Conservation (phyloP, 129 eudicot genomes). For the Calendula officinalis region DNA sequence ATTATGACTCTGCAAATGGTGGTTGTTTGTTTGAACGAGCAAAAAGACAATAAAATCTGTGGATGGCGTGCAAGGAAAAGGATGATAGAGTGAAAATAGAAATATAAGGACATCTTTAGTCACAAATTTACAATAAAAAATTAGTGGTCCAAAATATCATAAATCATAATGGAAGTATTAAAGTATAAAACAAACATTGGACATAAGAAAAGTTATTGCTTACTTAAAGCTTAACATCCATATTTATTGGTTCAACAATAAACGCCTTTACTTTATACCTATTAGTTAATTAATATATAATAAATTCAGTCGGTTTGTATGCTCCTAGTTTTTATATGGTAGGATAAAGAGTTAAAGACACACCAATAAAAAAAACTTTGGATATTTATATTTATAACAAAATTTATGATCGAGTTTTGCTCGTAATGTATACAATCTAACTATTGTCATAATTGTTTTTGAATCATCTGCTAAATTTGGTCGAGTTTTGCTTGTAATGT, state of each 20-base stretch:
- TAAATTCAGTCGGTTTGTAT: not conserved
- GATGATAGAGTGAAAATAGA: constrained; percentile 25
- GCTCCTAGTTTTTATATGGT: too few species aligned
- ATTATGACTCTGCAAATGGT: constrained; percentile 26
- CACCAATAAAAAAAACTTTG: too few species aligned
- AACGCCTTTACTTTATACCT: constrained; percentile 1
- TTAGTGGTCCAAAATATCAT: constrained; percentile 33
- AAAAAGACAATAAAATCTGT: constrained; percentile 25
- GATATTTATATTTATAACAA: not conserved
- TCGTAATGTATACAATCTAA: not conserved
- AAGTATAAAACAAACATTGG: constrained; percentile 8
- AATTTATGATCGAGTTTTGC: too few species aligned
- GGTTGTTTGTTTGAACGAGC: constrained; percentile 15
- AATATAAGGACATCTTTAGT: constrained; percentile 24
- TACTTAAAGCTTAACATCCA: constrained; percentile 26
- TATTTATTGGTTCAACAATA: constrained; percentile 19
- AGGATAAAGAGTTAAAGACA: too few species aligned
- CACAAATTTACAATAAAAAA: not conserved
- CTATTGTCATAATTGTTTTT: too few species aligned
- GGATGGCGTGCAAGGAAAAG: constrained; percentile 21
- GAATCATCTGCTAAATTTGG: too few species aligned
- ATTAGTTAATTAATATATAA: not conserved
- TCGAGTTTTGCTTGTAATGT: too few species aligned
- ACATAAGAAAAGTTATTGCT: constrained; percentile 27
- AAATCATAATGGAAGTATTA: constrained; percentile 29